These are phyloP conservation scores for Fraxinus latifolia DNA, from an alignment of 305 asterid species.

Conservation along the genomic window DNA sequence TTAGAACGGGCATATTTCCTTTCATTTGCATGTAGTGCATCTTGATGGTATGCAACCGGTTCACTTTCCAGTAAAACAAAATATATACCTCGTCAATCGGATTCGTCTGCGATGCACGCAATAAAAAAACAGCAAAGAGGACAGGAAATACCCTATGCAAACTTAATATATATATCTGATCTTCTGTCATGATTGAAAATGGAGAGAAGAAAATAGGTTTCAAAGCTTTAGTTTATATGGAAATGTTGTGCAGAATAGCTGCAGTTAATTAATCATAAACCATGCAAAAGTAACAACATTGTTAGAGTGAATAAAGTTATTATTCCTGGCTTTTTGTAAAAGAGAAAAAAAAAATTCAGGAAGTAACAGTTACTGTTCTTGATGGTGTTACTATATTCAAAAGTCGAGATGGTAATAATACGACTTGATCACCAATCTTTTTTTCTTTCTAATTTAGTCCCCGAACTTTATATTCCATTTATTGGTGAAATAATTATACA, in stretches of 20 bases:
- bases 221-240: slow-evolving; percentile 10
- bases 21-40: slow-evolving; percentile 15
- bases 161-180: neutral
- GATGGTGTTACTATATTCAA: neutral
- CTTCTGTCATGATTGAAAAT: slow-evolving; percentile 20
- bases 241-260: slow-evolving; percentile 15
- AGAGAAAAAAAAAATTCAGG: slow-evolving; percentile 20
- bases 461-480: neutral
- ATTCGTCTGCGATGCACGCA: slow-evolving; percentile 35
- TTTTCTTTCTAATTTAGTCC: neutral
- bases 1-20: slow-evolving; percentile 14
- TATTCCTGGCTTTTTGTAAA: slow-evolving; percentile 20
- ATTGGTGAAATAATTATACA: neutral
- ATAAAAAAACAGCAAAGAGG: slow-evolving; percentile 21
- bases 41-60: slow-evolving; percentile 53
- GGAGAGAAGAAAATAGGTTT: neutral
- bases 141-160: slow-evolving; percentile 19
- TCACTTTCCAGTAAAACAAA: slow-evolving; percentile 63
- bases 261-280: slow-evolving; percentile 7
- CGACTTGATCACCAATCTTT: neutral
- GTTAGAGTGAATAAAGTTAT: slow-evolving; percentile 48
- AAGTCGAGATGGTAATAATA: neutral
- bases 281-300: slow-evolving; percentile 31
- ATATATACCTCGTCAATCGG: slow-evolving; percentile 42
- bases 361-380: slow-evolving; percentile 23